Conservation (phyloP, 2,329 filamentous ascomycete genomes). For the Waltergamsia citrina region DNA sequence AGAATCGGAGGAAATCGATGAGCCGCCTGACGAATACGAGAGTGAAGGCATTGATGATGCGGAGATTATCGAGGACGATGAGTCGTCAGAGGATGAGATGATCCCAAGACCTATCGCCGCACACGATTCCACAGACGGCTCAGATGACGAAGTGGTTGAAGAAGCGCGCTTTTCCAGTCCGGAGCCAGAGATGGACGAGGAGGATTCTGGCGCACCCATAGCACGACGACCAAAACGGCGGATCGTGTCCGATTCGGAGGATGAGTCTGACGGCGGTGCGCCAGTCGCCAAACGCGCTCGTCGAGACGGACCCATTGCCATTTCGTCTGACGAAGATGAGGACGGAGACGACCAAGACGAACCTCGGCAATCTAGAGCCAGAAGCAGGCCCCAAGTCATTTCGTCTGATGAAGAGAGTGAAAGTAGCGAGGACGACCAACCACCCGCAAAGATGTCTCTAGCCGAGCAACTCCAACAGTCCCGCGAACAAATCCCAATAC, state of each 20-base stretch:
- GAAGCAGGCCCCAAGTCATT: conserved; percentile 1
- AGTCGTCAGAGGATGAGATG: conserved; percentile 7
- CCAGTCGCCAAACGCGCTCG: neutral
- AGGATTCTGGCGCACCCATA: neutral
- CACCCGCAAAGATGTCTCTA: neutral
- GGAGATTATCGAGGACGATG: conserved; percentile 1
- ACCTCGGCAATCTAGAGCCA: neutral
- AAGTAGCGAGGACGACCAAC: neutral
- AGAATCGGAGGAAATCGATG: neutral
- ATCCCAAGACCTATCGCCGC: conserved; percentile 5
- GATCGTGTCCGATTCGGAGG: conserved; percentile 5
- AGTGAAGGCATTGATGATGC: conserved; percentile 8
- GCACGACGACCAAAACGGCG: conserved; percentile 2
- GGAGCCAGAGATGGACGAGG: conserved; percentile 3
- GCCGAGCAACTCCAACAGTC: conserved; percentile 1
- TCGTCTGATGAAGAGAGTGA: conserved; percentile 1
- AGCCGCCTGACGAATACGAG: conserved; percentile 6
- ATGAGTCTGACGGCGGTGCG: neutral
- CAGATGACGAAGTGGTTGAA: neutral
- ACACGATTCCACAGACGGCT: neutral
- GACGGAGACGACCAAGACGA: neutral
- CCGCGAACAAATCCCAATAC: neutral
- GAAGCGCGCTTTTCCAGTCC: conserved; percentile 3
- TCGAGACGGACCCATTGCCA: neutral
- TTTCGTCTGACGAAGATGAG: conserved; percentile 4